phyloP scores from a whole-genome alignment of 306 rosid species.

The Glycine tomentella region DNA sequence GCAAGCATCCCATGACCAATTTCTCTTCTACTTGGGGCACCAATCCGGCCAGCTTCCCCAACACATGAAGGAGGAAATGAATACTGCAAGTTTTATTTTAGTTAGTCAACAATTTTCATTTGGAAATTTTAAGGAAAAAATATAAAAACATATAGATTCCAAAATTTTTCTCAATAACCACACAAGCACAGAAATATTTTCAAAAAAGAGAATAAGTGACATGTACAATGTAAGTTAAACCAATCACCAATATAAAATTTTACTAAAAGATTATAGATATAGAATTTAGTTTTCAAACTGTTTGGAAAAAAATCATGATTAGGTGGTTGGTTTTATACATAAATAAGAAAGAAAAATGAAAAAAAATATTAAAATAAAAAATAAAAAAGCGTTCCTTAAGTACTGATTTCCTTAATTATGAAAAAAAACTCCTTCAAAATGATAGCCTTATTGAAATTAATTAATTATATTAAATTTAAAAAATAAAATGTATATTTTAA shows the following conservation, averaged over 20 bases:
- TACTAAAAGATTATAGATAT: neutral
- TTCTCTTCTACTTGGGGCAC: slow-evolving; percentile 98
- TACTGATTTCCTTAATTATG: neutral
- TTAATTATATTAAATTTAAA: too few relatives aligned
- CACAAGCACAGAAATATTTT: neutral
- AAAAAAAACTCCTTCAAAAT: neutral
- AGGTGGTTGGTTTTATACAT: slow-evolving; percentile 9
- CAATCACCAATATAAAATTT: neutral
- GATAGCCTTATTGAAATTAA: neutral
- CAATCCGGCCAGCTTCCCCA: slow-evolving; percentile 98
- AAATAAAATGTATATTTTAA: too few relatives aligned
- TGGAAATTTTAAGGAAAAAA: slow-evolving; percentile 7
- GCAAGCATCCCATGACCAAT: slow-evolving; percentile 99
- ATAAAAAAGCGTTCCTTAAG: neutral
- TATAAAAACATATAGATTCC: slow-evolving; percentile 23
- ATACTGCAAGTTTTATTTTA: slow-evolving; percentile 65
- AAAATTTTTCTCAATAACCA: neutral
- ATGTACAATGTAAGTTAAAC: neutral
- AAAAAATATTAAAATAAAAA: slow-evolving; percentile 3
- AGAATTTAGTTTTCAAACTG: neutral
- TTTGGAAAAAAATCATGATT: too few relatives aligned
- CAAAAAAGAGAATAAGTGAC: neutral
- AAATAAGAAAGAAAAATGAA: slow-evolving; percentile 9
- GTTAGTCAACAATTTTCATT: slow-evolving; percentile 37
- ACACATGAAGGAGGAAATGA: slow-evolving; percentile 97